Base-by-base conservation (phyloP, 495 filamentous ascomycete species). In the Penicillium ochrochloron region DNA sequence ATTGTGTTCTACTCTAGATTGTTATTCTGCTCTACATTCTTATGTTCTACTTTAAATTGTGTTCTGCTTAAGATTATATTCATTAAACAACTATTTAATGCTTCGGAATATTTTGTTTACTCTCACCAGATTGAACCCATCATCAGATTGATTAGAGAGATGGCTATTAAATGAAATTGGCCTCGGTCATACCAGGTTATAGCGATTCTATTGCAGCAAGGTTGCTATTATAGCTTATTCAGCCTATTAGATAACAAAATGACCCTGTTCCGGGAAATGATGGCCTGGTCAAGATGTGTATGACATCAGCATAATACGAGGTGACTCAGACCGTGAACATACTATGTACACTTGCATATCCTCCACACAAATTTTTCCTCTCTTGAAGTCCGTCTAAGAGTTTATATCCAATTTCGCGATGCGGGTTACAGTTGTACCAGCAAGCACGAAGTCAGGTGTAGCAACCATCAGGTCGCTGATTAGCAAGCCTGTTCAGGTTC, bases 381-480 rank as follows among this genome's bases (percentile, higher is more conserved):
- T 21, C 19, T 12, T 25, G 19, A 12, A 23, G 21, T 19, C 17
- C 23, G 0, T 21, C 27, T 33, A 15, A 54, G 12, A 5, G 27
- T 33, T 21, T 11, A 3, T 54, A 7, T 31, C 17, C 3, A n/a
- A 54, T 2, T 9, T 39, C 19, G 42, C n/a, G 12, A 58, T 58
- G 55, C 55, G 21, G 19, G 17, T 58, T 35, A 41, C 55, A 37
- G 35, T 58, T 42, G 35, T 58, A 42, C 55, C 55, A 12, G 55
- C 55, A 39, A 58, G 55, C 11, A 58, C 55, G 29, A 58, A 58
- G 10, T 19, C 55, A 42, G 55, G 55, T 27, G 55, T 17, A 27
- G 55, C 55, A 27, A 39, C 55, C 31, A 58, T 58, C 17, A 58
- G n/a, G 33, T 58, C 55, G 55, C 35, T 58, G 42, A 35, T 58